Evolutionary conservation across 2,329 filamentous ascomycete genomes (phyloP), one percentile per base, ranked within the genome.

Genomic region (Plectosphaerella plurivora): DNA sequence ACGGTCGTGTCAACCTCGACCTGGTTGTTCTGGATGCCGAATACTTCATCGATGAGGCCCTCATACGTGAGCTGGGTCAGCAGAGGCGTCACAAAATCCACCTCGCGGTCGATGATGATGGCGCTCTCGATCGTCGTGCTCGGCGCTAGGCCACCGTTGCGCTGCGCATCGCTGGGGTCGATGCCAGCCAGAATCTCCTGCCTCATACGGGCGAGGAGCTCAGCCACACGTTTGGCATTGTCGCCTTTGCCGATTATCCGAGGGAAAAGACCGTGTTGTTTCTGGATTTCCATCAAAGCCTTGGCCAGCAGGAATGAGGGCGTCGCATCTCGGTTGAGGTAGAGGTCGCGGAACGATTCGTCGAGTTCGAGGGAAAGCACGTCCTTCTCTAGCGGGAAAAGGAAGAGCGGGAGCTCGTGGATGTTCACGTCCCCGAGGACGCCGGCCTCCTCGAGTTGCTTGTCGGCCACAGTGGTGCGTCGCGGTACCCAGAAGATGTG

Each of bases 41-140:
- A 95, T 15, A 94, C 81, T 67, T 99, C 94, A 64, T 99, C 95
- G 51, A 99, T 87, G 24, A 99, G 77, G 4, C 94, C 94, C 71
- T 99, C 93, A 63, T 99, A 99, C 2, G 94, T 99, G 56, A 99
- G 75, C 67, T 99, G 94, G 1, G 93, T 97, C 51, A 99, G 84
- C 15, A 99, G 78, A 1, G 89, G 87, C 1, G 94, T 97, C 15
- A 93, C 90, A 63, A 94, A 91, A 68, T 99, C 94, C 51, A 96
- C 88, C 66, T 97, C 92, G 48, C 94, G 88, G 68, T 99, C 94
- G 51, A 99, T 91, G 55, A 99, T 88, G 62, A 99, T 92, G 54
- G 97, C 76, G 64, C 88, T 96, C 68, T 99, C 94, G 47, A 91
- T 89, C 7, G 86, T 86, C 11, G 88, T 88, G 68, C 94, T 97